Evolutionary conservation across 495 filamentous ascomycete species (phyloP).

Genomic region (Aspergillus sclerotiicarbonarius): DNA sequence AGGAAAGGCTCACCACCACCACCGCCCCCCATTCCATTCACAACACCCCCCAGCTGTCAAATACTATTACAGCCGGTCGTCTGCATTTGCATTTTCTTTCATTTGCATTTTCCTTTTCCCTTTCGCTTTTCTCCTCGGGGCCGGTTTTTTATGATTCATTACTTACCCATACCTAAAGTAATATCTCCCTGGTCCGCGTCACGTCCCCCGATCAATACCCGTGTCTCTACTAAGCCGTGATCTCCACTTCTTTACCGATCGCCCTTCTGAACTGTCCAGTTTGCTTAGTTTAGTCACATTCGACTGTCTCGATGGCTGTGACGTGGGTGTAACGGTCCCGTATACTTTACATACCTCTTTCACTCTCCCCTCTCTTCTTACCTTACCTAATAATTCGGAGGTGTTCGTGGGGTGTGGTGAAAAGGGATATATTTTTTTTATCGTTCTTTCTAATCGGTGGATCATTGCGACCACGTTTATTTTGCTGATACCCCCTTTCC

Average conservation of each 20-base stretch:
- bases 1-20: background rate
- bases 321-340: constrained; percentile 20
- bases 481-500: constrained; percentile 8
- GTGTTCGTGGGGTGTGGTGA: constrained; percentile 12
- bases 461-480: constrained; percentile 18
- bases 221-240: background rate
- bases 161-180: background rate
- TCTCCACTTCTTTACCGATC: constrained; percentile 10
- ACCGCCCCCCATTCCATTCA: background rate
- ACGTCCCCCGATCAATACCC: background rate
- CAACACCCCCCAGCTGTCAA: background rate
- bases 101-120: background rate
- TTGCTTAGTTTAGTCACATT: constrained; percentile 1
- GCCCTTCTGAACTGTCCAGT: constrained; percentile 4
- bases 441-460: background rate
- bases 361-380: constrained; percentile 11
- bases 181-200: background rate
- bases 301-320: constrained; percentile 22
- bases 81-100: too few species aligned
- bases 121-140: background rate
- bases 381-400: constrained; percentile 8
- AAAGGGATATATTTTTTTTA: background rate
- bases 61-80: too few species aligned
- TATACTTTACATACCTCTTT: constrained; percentile 19
- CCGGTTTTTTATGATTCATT: background rate